Conservation (phyloP, 2,329 filamentous ascomycete genomes). For the Trichoderma sp. region DNA sequence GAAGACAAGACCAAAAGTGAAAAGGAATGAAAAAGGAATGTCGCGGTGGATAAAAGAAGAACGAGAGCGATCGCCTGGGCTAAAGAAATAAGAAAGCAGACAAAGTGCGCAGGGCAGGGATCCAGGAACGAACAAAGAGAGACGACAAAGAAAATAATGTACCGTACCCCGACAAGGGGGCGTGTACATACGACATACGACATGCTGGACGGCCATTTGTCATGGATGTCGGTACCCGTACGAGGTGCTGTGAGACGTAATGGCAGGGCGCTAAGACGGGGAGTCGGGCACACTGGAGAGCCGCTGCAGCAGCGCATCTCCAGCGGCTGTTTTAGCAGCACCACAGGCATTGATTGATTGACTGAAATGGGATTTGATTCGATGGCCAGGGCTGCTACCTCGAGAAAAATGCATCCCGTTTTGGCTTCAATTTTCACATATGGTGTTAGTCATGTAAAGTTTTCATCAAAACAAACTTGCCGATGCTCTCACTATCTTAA, state of each 20-base stretch:
- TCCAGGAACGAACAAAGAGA: not conserved
- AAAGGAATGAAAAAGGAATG: not conserved
- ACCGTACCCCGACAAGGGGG: not conserved
- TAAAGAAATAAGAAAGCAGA: conserved; percentile 18
- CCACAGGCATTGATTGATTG: not conserved
- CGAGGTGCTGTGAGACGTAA: not conserved
- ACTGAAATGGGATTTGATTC: not conserved
- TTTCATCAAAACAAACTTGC: not conserved
- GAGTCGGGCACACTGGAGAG: not conserved
- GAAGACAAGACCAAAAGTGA: not conserved
- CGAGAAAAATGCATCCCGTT: not conserved
- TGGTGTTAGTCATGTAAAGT: not conserved
- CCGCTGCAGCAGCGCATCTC: not conserved
- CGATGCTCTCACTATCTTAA: not conserved
- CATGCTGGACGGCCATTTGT: not conserved
- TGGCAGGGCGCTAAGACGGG: not conserved
- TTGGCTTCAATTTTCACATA: not conserved
- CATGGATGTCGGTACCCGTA: not conserved
- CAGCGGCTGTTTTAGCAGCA: not conserved
- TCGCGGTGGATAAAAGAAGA: conserved; percentile 6
- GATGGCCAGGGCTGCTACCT: not conserved
- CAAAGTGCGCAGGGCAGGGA: conserved; percentile 10
- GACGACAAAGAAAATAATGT: not conserved
- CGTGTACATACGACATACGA: not conserved
- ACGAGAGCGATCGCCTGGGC: conserved; percentile 15